phyloP scores from a whole-genome alignment of 2,329 filamentous ascomycete genomes.

The Simplicillium aogashimaense region DNA sequence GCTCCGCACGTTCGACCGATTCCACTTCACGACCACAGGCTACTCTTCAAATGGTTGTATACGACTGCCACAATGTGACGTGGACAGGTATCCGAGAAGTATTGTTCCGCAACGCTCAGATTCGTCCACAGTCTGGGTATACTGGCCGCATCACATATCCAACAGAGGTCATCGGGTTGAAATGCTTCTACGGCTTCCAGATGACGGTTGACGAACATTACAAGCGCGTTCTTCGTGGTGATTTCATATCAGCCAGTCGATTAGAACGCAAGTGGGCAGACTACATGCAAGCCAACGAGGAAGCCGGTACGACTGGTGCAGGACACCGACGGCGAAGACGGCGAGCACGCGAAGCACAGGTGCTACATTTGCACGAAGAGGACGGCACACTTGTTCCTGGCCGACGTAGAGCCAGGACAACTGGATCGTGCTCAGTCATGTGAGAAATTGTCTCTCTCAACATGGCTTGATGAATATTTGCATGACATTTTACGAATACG shows the following conservation, averaged over 20 bases:
- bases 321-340: constrained; percentile 62
- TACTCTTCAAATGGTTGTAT: constrained; percentile 70
- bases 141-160: constrained; percentile 47
- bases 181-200: constrained; percentile 94
- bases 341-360: constrained; percentile 71
- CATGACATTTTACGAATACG: too few relatives aligned
- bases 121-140: constrained; percentile 39
- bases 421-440: constrained; percentile 55
- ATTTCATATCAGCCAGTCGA: constrained; percentile 63
- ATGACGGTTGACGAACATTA: constrained; percentile 91
- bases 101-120: constrained; percentile 72
- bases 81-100: constrained; percentile 89
- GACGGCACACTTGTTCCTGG: constrained; percentile 48
- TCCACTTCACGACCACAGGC: constrained; percentile 35
- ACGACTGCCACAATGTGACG: constrained; percentile 85
- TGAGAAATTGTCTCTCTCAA: constrained; percentile 19
- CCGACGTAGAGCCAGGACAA: constrained; percentile 53
- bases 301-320: constrained; percentile 60
- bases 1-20: constrained; percentile 36
- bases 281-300: constrained; percentile 87
- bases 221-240: constrained; percentile 70
- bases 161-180: constrained; percentile 71
- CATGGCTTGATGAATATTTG: neutral
- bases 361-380: constrained; percentile 72
- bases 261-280: constrained; percentile 88